Percentiles rank a stretch among this genome's conserved stretches.
phyloP scores from a whole-genome alignment of 257 asterid genomes.

The Fraxinus pennsylvanica region DNA sequence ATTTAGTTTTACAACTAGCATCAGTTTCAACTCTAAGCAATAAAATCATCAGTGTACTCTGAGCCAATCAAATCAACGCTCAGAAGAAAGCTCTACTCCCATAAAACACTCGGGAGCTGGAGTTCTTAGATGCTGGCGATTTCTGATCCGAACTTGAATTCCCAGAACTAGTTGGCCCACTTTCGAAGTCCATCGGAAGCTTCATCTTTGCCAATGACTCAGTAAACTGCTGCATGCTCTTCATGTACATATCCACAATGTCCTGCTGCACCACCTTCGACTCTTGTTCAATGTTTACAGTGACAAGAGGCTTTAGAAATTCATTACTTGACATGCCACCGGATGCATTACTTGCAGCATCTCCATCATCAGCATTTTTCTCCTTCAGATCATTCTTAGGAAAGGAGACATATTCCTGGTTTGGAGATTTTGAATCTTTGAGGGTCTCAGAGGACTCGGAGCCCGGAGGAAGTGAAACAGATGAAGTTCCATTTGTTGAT shows the following conservation, averaged over 20 bases:
- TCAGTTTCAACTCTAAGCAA: conserved; percentile 47
- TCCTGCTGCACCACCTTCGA: conserved; percentile 86
- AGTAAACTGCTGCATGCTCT: conserved; percentile 97
- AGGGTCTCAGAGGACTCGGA: conserved; percentile 55
- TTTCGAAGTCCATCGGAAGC: conserved; percentile 81
- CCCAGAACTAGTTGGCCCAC: conserved; percentile 71
- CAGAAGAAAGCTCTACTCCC: conserved; percentile 98
- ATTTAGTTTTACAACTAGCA: conserved; percentile 33
- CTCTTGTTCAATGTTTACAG: conserved; percentile 60
- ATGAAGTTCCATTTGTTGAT: conserved; percentile 52
- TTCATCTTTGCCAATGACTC: conserved; percentile 94
- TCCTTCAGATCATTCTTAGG: conserved; percentile 45
- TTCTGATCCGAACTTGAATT: conserved; percentile 76
- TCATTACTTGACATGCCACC: conserved; percentile 31
- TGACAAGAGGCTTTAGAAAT: conserved; percentile 51
- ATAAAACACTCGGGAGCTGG: conserved; percentile 85
- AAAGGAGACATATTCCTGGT: conserved; percentile 44
- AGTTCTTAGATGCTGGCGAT: conserved; percentile 62
- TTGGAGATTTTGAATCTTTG: conserved; percentile 44
- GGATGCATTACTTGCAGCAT: conserved; percentile 43
- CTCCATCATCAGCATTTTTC: conserved; percentile 35
- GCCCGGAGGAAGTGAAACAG: conserved; percentile 46
- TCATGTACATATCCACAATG: conserved; percentile 96
- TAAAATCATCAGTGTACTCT: conserved; percentile 36
- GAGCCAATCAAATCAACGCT: conserved; percentile 34